Percentiles rank a stretch among this genome's conserved stretches.
phyloP scores from a whole-genome alignment of 2,329 filamentous ascomycete species.

The Apiospora hydei region DNA sequence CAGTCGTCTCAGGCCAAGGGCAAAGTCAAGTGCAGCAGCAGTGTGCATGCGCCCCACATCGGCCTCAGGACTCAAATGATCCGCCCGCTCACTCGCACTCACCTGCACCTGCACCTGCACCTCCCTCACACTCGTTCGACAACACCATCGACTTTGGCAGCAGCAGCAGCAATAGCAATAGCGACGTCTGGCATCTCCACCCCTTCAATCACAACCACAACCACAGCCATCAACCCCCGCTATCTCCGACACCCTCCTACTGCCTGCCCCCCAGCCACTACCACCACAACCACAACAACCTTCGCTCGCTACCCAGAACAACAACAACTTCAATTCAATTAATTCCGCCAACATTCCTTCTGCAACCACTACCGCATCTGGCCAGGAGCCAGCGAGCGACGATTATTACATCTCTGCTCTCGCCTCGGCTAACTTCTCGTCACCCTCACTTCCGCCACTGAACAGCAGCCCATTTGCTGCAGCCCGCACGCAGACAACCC shows the following conservation, averaged over 20 bases:
- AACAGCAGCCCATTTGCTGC: slow-evolving; percentile 19
- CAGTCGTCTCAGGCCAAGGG: background rate
- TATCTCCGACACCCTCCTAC: background rate
- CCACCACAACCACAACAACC: background rate
- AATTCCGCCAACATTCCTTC: slow-evolving; percentile 10
- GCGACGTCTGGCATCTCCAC: slow-evolving; percentile 16
- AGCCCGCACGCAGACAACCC: background rate
- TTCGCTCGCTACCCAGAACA: background rate
- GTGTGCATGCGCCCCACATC: slow-evolving; percentile 9
- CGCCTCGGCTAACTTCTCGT: slow-evolving; percentile 27
- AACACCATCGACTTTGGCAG: background rate
- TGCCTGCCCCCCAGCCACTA: background rate
- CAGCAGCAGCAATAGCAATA: background rate
- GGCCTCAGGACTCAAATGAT: slow-evolving; percentile 15
- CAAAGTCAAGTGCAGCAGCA: background rate
- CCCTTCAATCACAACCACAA: background rate
- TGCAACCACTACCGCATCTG: background rate
- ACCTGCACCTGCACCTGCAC: too few relatives aligned
- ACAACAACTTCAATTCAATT: background rate
- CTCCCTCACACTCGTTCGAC: background rate
- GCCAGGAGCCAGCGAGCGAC: slow-evolving; percentile 19
- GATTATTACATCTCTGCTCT: slow-evolving; percentile 18
- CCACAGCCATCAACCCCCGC: background rate
- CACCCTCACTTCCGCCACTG: slow-evolving; percentile 10
- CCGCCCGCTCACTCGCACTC: slow-evolving; percentile 1